These are phyloP conservation scores for Vanilla planifolia DNA, from an alignment of 106 monocot species.

Conservation along the genomic window DNA sequence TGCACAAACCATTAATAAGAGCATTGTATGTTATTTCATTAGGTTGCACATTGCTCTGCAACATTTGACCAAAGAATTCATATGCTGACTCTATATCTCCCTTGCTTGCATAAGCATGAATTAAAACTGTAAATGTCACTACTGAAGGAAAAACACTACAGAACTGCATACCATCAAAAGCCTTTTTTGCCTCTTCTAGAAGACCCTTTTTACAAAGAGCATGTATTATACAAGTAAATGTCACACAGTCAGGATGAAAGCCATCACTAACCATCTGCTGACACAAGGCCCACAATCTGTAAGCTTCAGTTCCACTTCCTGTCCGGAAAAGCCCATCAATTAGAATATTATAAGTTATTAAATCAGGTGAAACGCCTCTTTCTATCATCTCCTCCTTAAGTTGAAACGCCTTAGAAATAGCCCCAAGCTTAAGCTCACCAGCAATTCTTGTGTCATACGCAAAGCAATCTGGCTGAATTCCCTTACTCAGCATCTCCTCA, in stretches of 20 bases:
- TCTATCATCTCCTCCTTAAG: constrained; percentile 69
- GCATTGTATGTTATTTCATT: constrained; percentile 90
- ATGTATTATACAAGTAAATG: constrained; percentile 90
- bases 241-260: constrained; percentile 66
- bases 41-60: constrained; percentile 29
- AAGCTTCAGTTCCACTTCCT: constrained; percentile 37
- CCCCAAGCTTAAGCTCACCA: constrained; percentile 65
- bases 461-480: constrained; percentile 69
- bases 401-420: constrained; percentile 27
- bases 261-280: constrained; percentile 53
- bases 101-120: constrained; percentile 57
- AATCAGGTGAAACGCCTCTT: constrained; percentile 44
- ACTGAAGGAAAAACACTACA: constrained; percentile 50
- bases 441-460: constrained; percentile 67
- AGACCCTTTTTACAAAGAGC: constrained; percentile 41
- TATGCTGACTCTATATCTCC: constrained; percentile 44
- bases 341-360: constrained; percentile 74
- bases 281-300: constrained; percentile 38
- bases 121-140: constrained; percentile 77
- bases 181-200: constrained; percentile 32
- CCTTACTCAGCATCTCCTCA: constrained; percentile 70
- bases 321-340: constrained; percentile 61
- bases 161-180: constrained; percentile 44
- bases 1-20: constrained; percentile 79
- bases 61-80: constrained; percentile 44